A percentile compares a stretch with the other conserved stretches of the same genome.
Evolutionary conservation across 768 basidiomycete species (phyloP).

Genomic region (Hypholoma sublateritium): DNA sequence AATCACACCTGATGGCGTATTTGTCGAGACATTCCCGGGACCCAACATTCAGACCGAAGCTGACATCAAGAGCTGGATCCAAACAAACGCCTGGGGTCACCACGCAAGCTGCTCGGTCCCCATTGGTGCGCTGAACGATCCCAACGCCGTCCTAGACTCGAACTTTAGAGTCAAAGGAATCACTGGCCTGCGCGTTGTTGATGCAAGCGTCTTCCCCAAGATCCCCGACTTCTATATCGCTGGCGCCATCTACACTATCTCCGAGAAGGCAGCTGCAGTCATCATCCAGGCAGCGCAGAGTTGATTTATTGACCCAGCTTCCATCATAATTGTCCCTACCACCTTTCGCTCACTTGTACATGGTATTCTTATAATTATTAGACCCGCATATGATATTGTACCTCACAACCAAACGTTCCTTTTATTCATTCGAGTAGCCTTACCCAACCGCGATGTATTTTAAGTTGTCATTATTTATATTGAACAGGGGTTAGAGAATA

Average conservation of each 20-base stretch:
- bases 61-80: slow-evolving; percentile 10
- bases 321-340: too few species aligned
- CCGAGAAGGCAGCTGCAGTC: slow-evolving; percentile 9
- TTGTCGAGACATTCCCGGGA: slow-evolving; percentile 2
- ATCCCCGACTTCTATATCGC: slow-evolving; percentile 10
- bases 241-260: slow-evolving; percentile 7
- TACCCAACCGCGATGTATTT: too few species aligned
- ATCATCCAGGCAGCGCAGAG: slow-evolving; percentile 5
- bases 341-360: too few species aligned
- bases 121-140: slow-evolving; percentile 7
- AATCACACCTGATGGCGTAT: neutral
- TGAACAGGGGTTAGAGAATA: too few species aligned
- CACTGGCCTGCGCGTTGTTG: slow-evolving; percentile 9
- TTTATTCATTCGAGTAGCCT: too few species aligned
- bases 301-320: too few species aligned
- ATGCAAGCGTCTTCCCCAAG: slow-evolving; percentile 13
- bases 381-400: too few species aligned
- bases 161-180: slow-evolving; percentile 10
- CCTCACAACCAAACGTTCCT: too few species aligned
- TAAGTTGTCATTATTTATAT: too few species aligned
- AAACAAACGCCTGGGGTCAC: slow-evolving; percentile 11
- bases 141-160: slow-evolving; percentile 4
- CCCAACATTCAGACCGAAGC: slow-evolving; percentile 4
- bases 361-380: too few species aligned
- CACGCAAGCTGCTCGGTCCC: slow-evolving; percentile 11